Evolutionary conservation across 2,329 filamentous ascomycete genomes (phyloP).

Genomic region (Fusarium paranaense): DNA sequence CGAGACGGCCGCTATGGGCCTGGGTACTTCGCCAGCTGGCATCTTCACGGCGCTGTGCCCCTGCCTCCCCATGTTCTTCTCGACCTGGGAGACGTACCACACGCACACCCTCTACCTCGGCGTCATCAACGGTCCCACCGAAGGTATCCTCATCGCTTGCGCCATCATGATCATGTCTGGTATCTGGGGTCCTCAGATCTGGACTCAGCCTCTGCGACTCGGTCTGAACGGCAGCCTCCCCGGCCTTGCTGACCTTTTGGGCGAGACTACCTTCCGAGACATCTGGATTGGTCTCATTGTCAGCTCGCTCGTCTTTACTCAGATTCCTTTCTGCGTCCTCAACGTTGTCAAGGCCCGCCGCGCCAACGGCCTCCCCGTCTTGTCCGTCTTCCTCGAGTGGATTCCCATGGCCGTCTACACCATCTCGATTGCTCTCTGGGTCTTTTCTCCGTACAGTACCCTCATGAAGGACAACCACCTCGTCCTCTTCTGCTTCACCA

Average conservation of each 20-base stretch:
- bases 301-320: conserved; percentile 73
- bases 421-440: conserved; percentile 80
- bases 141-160: conserved; percentile 91
- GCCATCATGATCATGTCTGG: conserved; percentile 88
- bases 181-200: conserved; percentile 88
- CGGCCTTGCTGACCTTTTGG: conserved; percentile 69
- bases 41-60: conserved; percentile 93
- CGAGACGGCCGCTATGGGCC: conserved; percentile 92
- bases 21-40: conserved; percentile 85
- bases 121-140: conserved; percentile 96
- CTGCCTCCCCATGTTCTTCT: conserved; percentile 98
- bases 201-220: conserved; percentile 79
- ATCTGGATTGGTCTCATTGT: conserved; percentile 84
- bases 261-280: conserved; percentile 82
- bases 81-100: conserved; percentile 99
- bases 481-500: conserved; percentile 89
- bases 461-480: conserved; percentile 87
- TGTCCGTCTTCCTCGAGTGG: conserved; percentile 93
- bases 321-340: conserved; percentile 89
- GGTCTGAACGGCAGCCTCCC: conserved; percentile 69
- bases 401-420: conserved; percentile 89
- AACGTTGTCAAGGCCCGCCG: conserved; percentile 86
- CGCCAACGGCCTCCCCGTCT: conserved; percentile 76
- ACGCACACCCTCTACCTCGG: conserved; percentile 97
- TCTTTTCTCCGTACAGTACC: conserved; percentile 88